A percentile compares a stretch with the other conserved stretches of the same genome.
Evolutionary conservation across 2,329 filamentous ascomycete species (phyloP).

Genomic region (Ceratocystis huliohia): DNA sequence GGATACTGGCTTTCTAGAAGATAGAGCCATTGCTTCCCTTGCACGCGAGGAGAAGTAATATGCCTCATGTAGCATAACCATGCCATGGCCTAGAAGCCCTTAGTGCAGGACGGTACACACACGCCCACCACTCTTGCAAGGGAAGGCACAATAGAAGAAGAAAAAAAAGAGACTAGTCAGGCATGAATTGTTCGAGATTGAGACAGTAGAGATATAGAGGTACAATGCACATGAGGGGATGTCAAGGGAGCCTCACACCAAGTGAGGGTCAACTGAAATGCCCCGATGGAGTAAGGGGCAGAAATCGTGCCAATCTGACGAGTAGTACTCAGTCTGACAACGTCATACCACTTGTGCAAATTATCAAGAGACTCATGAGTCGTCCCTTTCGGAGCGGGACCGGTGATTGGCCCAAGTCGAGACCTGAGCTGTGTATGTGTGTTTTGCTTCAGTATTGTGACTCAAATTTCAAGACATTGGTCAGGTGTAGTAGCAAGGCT

Average conservation of each 20-base stretch:
- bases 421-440: too few relatives aligned
- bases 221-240: not conserved
- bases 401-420: too few relatives aligned
- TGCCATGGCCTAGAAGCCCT: too few relatives aligned
- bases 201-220: not conserved
- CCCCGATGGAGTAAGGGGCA: not conserved
- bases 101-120: too few relatives aligned
- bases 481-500: not conserved
- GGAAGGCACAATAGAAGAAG: not conserved
- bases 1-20: not conserved
- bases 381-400: not conserved
- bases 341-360: not conserved
- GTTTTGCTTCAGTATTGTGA: too few relatives aligned
- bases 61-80: not conserved
- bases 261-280: not conserved
- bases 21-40: not conserved
- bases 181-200: not conserved
- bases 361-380: not conserved
- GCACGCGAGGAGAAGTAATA: not conserved
- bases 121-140: not conserved
- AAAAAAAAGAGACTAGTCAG: not conserved
- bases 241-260: not conserved
- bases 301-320: not conserved
- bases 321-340: not conserved
- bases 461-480: not conserved